Evolutionary conservation across 73 alveolate species (phyloP).

Genomic region (Tetrahymena borealis): DNA sequence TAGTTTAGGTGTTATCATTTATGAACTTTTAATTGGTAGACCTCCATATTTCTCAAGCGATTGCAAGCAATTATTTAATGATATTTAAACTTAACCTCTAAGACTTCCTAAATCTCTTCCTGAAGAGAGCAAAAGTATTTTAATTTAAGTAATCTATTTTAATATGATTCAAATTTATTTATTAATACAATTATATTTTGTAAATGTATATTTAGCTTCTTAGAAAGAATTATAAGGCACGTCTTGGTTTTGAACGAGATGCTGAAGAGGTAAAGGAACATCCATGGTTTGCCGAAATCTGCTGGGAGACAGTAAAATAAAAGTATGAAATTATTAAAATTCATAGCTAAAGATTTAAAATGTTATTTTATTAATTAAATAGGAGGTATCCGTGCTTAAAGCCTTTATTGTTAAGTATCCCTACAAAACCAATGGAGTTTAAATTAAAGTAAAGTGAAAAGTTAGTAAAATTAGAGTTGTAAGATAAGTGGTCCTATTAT

Average conservation of each 20-base stretch:
- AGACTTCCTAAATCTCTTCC: slow-evolving; percentile 10
- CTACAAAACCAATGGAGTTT: background rate
- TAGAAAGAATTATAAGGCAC: background rate
- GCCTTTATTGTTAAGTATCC: background rate
- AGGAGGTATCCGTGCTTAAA: background rate
- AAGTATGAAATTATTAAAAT: background rate
- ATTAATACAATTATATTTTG: no score
- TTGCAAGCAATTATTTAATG: background rate
- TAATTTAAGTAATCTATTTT: background rate
- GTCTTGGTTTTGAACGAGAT: slow-evolving; percentile 18
- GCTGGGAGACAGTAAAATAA: slow-evolving; percentile 6
- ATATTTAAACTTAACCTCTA: slow-evolving; percentile 1
- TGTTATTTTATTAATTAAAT: background rate
- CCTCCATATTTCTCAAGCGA: slow-evolving; percentile 22
- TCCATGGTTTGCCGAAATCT: slow-evolving; percentile 13
- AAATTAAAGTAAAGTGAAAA: background rate
- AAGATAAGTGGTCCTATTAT: background rate
- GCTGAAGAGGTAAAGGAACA: slow-evolving; percentile 21
- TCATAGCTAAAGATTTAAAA: background rate
- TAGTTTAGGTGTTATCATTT: slow-evolving; percentile 27
- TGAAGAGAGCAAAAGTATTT: background rate
- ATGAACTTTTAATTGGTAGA: slow-evolving; percentile 26
- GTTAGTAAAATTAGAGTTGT: background rate
- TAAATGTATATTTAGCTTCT: no score
- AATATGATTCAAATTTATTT: no score